phyloP scores from a whole-genome alignment of 2,329 filamentous ascomycete genomes.

The Fusarium transvaalense region DNA sequence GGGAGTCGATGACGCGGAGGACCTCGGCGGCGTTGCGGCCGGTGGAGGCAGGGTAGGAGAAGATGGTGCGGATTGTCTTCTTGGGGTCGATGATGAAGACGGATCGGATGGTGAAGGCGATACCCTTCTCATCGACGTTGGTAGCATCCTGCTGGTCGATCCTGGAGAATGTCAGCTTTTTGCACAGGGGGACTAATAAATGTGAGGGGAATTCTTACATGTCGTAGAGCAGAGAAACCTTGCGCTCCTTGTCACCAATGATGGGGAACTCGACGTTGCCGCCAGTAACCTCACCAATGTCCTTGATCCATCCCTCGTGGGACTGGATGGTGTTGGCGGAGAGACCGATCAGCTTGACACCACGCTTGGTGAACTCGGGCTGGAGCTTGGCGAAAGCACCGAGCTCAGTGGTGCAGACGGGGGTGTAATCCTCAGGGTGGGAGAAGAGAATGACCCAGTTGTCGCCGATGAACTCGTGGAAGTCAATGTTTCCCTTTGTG shows the following conservation, averaged over 20 bases:
- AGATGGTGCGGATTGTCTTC: constrained; percentile 93
- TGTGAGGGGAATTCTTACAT: constrained; percentile 66
- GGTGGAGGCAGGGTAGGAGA: constrained; percentile 92
- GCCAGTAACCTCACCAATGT: constrained; percentile 83
- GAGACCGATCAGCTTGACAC: constrained; percentile 91
- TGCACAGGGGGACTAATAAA: no score
- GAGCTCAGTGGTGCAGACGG: constrained; percentile 95
- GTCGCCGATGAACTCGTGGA: constrained; percentile 84
- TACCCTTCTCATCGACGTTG: constrained; percentile 84
- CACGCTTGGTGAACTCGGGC: constrained; percentile 87
- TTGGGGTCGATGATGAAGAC: constrained; percentile 95
- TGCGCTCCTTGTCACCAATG: constrained; percentile 82
- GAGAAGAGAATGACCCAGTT: constrained; percentile 88
- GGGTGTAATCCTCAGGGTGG: constrained; percentile 91
- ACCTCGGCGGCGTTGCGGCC: constrained; percentile 87
- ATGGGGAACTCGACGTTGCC: constrained; percentile 81
- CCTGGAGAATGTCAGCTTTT: constrained; percentile 55
- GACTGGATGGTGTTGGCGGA: constrained; percentile 87
- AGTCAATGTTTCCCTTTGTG: constrained; percentile 81
- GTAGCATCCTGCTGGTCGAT: constrained; percentile 84
- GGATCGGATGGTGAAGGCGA: constrained; percentile 93
- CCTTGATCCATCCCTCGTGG: constrained; percentile 91
- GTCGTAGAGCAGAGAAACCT: constrained; percentile 81
- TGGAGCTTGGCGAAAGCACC: constrained; percentile 92
- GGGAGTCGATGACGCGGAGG: constrained; percentile 81